Percentiles rank a stretch among this genome's conserved stretches.
These are phyloP conservation scores for Ceratocystis alfenasii DNA, from an alignment of 2,329 filamentous ascomycete genomes.

Conservation along the genomic window DNA sequence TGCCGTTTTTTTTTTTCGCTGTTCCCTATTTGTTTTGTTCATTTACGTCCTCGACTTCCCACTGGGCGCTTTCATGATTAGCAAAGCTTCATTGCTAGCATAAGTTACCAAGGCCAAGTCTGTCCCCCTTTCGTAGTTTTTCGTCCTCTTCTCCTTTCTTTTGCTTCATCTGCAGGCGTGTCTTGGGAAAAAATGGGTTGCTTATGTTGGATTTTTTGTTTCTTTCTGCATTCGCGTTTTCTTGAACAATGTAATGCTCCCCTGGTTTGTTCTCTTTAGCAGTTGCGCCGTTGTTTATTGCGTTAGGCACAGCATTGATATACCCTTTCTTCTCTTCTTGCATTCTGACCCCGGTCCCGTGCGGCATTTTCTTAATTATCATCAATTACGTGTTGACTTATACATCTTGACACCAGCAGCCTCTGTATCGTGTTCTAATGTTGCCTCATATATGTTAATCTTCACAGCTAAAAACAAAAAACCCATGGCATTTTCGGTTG, in stretches of 20 bases:
- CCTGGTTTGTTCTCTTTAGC: background rate
- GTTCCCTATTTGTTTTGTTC: constrained; percentile 14
- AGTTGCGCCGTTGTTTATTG: background rate
- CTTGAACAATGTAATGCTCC: constrained; percentile 2
- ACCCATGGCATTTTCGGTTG: constrained; percentile 18
- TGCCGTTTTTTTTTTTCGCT: background rate
- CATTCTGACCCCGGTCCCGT: background rate
- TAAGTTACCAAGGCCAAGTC: constrained; percentile 8
- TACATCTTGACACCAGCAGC: constrained; percentile 24
- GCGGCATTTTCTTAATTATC: background rate
- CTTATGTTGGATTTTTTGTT: constrained; percentile 15
- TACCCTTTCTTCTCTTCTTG: background rate
- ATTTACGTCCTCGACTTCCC: background rate
- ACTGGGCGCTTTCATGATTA: background rate
- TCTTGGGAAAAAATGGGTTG: background rate
- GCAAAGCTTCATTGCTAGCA: background rate
- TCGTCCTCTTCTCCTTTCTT: background rate
- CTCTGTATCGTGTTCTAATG: background rate
- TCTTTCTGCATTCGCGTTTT: constrained; percentile 10
- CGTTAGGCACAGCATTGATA: constrained; percentile 1
- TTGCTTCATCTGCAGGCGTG: constrained; percentile 12
- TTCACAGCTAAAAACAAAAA: background rate
- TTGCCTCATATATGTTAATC: background rate
- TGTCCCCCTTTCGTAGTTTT: constrained; percentile 4
- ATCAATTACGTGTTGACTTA: background rate